These are phyloP conservation scores for Cucurbita argyrosperma DNA, from an alignment of 306 rosid species.

Conservation along the genomic window DNA sequence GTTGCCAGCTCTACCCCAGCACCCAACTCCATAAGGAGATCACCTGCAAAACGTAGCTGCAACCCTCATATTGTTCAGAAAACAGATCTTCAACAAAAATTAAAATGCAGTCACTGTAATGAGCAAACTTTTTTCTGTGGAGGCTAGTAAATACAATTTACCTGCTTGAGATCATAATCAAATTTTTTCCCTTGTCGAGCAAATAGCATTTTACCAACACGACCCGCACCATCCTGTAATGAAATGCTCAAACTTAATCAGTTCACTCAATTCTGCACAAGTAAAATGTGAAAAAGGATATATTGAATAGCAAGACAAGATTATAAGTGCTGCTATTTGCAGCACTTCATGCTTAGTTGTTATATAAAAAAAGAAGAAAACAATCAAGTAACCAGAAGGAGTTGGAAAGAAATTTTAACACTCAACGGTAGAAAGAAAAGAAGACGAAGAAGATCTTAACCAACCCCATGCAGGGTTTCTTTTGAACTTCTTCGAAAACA, in stretches of 20 bases:
- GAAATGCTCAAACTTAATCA: background rate
- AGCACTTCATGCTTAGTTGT: background rate
- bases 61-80: conserved; percentile 12
- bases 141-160: conserved; percentile 9
- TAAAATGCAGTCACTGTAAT: background rate
- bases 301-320: background rate
- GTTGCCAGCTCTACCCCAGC: conserved; percentile 92
- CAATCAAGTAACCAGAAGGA: background rate
- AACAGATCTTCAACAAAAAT: background rate
- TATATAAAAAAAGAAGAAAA: background rate
- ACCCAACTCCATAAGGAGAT: conserved; percentile 95
- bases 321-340: background rate
- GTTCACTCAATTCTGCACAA: background rate
- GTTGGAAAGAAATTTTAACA: background rate
- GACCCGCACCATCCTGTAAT: conserved; percentile 93
- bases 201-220: conserved; percentile 94
- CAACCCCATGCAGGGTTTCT: background rate
- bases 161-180: conserved; percentile 95
- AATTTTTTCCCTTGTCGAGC: conserved; percentile 95
- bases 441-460: background rate
- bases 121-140: background rate
- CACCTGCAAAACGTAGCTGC: conserved; percentile 84
- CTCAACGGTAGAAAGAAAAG: background rate
- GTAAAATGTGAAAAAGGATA: background rate
- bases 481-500: background rate